A percentile compares a stretch with the other conserved stretches of the same genome.
Evolutionary conservation across 2,329 filamentous ascomycete species (phyloP).

Genomic region (Alternaria arborescens): DNA sequence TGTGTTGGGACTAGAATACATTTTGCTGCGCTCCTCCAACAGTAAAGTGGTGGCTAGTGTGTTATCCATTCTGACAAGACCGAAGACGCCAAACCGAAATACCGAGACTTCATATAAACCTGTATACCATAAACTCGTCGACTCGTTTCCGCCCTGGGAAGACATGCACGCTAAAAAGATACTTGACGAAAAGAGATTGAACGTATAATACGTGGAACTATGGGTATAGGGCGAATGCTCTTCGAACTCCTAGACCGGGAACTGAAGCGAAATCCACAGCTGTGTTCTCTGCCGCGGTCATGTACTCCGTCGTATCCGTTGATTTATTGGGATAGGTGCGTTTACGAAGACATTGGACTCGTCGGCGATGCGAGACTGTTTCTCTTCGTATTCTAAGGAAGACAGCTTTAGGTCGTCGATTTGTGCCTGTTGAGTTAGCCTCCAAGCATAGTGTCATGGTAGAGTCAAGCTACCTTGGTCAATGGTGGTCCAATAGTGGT

Average conservation of each 20-base stretch:
- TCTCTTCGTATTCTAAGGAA: slow-evolving; percentile 53
- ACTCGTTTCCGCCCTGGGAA: slow-evolving; percentile 7
- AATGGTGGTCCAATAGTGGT: slow-evolving; percentile 52
- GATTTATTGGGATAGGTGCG: slow-evolving; percentile 49
- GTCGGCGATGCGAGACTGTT: slow-evolving; percentile 50
- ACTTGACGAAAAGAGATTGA: slow-evolving; percentile 11
- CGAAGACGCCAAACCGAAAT: slow-evolving; percentile 10
- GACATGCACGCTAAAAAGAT: slow-evolving; percentile 19
- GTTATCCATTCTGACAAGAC: neutral
- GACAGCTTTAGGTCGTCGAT: slow-evolving; percentile 54
- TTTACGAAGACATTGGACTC: slow-evolving; percentile 51
- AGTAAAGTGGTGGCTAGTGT: neutral
- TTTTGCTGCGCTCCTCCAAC: neutral
- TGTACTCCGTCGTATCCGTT: slow-evolving; percentile 42
- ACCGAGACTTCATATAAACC: slow-evolving; percentile 3
- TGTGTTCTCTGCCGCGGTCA: slow-evolving; percentile 15
- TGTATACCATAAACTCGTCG: slow-evolving; percentile 9
- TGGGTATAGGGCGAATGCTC: slow-evolving; percentile 16
- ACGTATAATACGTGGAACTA: slow-evolving; percentile 10
- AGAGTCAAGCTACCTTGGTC: slow-evolving; percentile 47
- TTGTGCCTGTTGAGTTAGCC: slow-evolving; percentile 48
- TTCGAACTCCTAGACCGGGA: slow-evolving; percentile 5
- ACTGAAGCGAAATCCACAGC: slow-evolving; percentile 1
- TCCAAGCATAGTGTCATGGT: neutral
- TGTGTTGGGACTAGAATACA: slow-evolving; percentile 5